Base-by-base conservation (phyloP, 1,284 basidiomycete species). In the Entoloma clypeatum region DNA sequence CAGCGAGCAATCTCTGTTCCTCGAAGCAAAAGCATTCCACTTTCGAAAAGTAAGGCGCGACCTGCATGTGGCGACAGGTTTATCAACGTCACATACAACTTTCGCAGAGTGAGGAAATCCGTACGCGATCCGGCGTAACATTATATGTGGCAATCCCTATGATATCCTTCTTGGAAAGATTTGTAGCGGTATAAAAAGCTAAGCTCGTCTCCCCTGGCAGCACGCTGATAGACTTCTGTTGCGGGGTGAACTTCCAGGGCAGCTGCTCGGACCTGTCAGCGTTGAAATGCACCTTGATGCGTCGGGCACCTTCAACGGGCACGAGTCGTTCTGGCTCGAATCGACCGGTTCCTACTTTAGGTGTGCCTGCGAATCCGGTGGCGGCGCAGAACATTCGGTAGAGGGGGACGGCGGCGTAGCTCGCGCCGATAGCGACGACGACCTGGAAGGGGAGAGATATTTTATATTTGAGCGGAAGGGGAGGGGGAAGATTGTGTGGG, bases 11-110 rank as follows among this genome's bases (percentile, higher is more conserved):
- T 56, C 86, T 90, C 65, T 99, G 96, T 62, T 99, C 96, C 63
- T 99, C 96, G 55, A 99, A 99, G 67, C 96, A 99, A 72, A 99
- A 99, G 56, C 96, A 99, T 64, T 99, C 96, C 6, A 99, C 93
- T 69, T 99, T 99, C 43, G 94, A 92, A 61, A 99, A 99, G 64
- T 98, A 99, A 0, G 95, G 93, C 5, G 96, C 96, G 53, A 98
- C 81, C 92, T 97, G 58, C 5, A 17, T 7, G 7, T n/a, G n/a
- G 22, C 19, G 2, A 33, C 41, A 39, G 39, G 24, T 19, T 22
- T 13, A 27, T 29, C 16, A 22, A 19, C 19, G 45, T 19, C 9
- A 13, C 16, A 31, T 6, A 31, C 8, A 19, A n/a, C n/a, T 6
- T 33, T 11, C 16, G 21, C 26, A 10, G 14, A 23, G 13, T 38